Percentiles rank a stretch among this genome's conserved stretches.
Conservation (phyloP, 2,329 filamentous ascomycete species). For the Aspergillus proliferans region DNA sequence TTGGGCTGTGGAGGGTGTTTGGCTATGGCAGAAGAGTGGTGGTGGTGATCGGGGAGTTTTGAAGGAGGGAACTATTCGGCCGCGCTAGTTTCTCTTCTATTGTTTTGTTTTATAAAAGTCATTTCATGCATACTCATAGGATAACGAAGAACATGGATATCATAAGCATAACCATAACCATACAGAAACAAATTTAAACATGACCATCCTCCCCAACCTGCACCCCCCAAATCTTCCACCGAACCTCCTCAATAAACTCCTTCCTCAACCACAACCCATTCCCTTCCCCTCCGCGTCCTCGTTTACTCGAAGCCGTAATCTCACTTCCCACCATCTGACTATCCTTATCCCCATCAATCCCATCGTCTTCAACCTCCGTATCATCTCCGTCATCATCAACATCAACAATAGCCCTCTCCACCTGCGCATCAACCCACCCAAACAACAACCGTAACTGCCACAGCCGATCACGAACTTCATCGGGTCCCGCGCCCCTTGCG, state of each 20-base stretch:
- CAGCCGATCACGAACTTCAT: conserved; percentile 51
- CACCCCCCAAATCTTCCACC: conserved; percentile 39
- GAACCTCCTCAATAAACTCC: conserved; percentile 35
- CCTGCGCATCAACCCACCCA: conserved; percentile 53
- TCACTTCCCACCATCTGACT: conserved; percentile 20
- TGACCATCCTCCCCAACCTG: conserved; percentile 17
- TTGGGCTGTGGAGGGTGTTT: conserved; percentile 83
- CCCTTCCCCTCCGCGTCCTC: conserved; percentile 12
- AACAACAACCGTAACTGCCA: conserved; percentile 60
- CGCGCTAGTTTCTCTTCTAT: conserved; percentile 3
- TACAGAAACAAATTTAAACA: conserved; percentile 1
- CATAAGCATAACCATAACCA: background rate
- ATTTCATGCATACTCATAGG: background rate
- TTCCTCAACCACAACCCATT: conserved; percentile 33
- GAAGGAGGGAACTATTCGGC: conserved; percentile 28
- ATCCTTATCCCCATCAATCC: background rate
- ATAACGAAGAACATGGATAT: background rate
- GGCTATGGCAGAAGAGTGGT: conserved; percentile 73
- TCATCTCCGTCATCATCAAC: conserved; percentile 30
- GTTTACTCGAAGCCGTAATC: conserved; percentile 14
- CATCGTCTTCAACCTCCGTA: conserved; percentile 17
- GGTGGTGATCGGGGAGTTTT: conserved; percentile 39
- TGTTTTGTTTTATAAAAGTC: no score
- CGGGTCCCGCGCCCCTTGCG: conserved; percentile 28
- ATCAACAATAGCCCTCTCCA: conserved; percentile 5